Conservation (phyloP, 768 basidiomycete species). For the Sporobolomyces phaffii region DNA sequence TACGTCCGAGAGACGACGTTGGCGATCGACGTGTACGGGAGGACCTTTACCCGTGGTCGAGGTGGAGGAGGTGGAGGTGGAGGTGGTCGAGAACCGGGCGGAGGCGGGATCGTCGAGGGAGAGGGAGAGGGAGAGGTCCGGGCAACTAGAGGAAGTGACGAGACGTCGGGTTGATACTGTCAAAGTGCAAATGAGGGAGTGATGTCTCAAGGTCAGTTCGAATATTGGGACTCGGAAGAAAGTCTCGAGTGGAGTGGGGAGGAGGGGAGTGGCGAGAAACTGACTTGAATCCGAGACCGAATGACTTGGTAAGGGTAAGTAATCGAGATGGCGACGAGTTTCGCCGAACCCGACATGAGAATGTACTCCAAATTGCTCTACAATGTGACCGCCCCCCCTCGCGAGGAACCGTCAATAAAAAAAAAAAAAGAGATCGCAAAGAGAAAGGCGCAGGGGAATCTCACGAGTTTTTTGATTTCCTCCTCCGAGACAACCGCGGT, state of each 20-base stretch:
- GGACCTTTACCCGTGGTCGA: too few relatives aligned
- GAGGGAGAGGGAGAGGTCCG: neutral
- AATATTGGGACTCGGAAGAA: neutral
- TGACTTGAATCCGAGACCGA: conserved; percentile 82
- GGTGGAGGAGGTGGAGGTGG: too few relatives aligned
- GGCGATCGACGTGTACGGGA: conserved; percentile 70
- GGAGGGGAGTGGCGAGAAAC: conserved; percentile 31
- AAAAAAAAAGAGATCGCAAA: neutral
- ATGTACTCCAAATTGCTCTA: conserved; percentile 90
- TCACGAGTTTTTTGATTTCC: conserved; percentile 78
- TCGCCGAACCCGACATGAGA: conserved; percentile 83
- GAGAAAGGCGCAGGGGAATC: conserved; percentile 44
- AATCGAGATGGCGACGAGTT: conserved; percentile 68
- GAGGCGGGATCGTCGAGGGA: conserved; percentile 53
- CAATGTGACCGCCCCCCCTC: neutral
- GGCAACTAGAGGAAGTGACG: neutral
- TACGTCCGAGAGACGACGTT: conserved; percentile 74
- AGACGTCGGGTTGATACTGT: conserved; percentile 31
- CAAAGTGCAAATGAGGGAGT: neutral
- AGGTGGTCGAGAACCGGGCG: too few relatives aligned
- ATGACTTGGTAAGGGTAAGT: conserved; percentile 99
- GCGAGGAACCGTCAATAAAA: neutral
- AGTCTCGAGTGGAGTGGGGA: neutral
- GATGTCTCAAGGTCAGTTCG: too few relatives aligned
- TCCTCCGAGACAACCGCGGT: conserved; percentile 50